Conservation (phyloP, 2,329 filamentous ascomycete species). For the Stagonosporopsis rhizophila region DNA sequence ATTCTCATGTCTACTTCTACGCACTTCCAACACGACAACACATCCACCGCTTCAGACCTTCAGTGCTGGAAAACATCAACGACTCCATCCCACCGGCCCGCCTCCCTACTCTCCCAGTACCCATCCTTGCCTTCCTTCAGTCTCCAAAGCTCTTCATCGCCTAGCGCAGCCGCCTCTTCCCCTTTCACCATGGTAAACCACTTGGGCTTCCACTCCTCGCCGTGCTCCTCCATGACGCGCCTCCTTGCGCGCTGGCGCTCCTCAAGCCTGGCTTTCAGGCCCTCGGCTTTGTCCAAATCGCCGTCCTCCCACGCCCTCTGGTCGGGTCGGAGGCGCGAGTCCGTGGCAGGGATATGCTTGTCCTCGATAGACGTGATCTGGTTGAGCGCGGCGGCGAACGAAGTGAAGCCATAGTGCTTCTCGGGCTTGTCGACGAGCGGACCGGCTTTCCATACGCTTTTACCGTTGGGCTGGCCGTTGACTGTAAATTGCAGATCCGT, state of each 20-base stretch:
- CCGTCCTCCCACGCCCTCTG: constrained; percentile 85
- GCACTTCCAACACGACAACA: not conserved
- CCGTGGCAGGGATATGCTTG: constrained; percentile 77
- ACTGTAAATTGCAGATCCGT: constrained; percentile 70
- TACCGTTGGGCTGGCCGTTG: constrained; percentile 65
- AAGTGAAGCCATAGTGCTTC: constrained; percentile 85
- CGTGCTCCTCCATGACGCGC: constrained; percentile 75
- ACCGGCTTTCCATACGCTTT: constrained; percentile 80
- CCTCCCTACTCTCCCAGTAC: constrained; percentile 88
- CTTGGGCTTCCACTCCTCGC: constrained; percentile 74
- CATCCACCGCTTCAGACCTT: not conserved
- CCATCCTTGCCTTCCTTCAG: constrained; percentile 82
- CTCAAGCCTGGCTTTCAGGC: constrained; percentile 81
- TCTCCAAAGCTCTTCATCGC: constrained; percentile 60
- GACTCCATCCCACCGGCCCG: constrained; percentile 69
- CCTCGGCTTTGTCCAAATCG: constrained; percentile 82
- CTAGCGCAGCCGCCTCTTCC: constrained; percentile 41
- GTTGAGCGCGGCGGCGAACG: constrained; percentile 85
- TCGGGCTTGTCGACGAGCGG: constrained; percentile 78
- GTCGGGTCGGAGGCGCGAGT: constrained; percentile 84
- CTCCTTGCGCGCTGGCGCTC: constrained; percentile 81
- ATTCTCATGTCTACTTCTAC: not conserved
- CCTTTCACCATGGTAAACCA: constrained; percentile 79
- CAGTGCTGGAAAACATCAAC: constrained; percentile 60
- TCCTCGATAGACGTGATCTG: constrained; percentile 84